Evolutionary conservation across 2,329 filamentous ascomycete species (phyloP), one percentile per base, ranked within the genome.

Genomic region (Ophiostoma quercus): DNA sequence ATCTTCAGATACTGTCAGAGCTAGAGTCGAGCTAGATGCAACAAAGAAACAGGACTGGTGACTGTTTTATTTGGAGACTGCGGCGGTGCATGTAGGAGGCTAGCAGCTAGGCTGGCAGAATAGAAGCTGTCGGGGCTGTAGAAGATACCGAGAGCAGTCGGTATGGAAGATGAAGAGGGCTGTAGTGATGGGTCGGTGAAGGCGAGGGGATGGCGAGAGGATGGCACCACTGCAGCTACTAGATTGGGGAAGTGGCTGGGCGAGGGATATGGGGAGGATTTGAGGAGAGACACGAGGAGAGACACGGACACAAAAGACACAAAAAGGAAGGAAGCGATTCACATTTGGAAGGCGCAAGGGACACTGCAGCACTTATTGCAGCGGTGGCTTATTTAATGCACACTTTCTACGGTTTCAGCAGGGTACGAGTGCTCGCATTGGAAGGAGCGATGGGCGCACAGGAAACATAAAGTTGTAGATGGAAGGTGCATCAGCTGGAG

Each of bases 21-120:
- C 57, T 32, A 32, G 57, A 16, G 25, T 34, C 57, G 11, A 62
- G 57, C 57, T 62, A 62, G 57, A 32, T 9, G 57, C 57, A 62
- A 62, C 57, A 62, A 62, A 62, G 57, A 62, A 62, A 62, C 22
- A 25, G 16, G 57, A 32, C 57, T 62, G 57, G 57, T 62, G 57
- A 62, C 57, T 62, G 25, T 25, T 62, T 62, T 32, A 37, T 63
- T 32, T 63, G 60, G 60, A 37, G 60, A 63, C 19, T 63, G 60
- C 60, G 57, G 57, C 57, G n/a, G 57, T 62, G 57, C 32, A 41
- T 34, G 11, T 32, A n/a, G 16, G 29, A 65, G 32, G 25, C 57
- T 65, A 39, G 60, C 60, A 65, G 5, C 51, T 22, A 63, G 60
- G 19, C 34, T 65, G 39, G 62, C 34, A 22, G 25, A 22, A 22